Evolutionary conservation across 352 stramenopile species (phyloP), one percentile per base, ranked within the genome.

Genomic region (Peronosclerospora sorghi): DNA sequence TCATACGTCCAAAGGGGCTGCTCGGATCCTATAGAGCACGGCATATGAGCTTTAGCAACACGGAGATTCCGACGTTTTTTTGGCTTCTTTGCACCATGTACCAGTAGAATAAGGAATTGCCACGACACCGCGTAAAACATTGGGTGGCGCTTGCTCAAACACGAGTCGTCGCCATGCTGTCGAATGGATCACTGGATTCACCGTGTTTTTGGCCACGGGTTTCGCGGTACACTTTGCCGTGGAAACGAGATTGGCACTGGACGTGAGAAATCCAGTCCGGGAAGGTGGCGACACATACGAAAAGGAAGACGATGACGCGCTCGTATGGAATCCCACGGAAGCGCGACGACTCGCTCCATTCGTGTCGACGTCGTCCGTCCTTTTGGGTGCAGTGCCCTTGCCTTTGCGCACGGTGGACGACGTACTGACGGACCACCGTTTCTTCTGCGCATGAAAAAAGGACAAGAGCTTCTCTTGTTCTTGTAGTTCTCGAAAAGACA

Each of bases 401-500:
- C 29, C 44, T n/a, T 57, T 62, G 1, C 28, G 45, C 13, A 32
- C 15, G 43, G 47, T 41, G 5, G 42, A 52, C n/a, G 41, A n/a
- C 3, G 20, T 27, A 35, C 15, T 39, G 8, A 26, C 32, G 2
- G 9, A 36, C 14, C 39, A 29, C 13, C 62, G 49, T 19, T 56
- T 60, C 32, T 72, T 71, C 52, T 72, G 60, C 4, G 48, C 35
- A 15, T 57, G 59, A 26, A 75, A 69, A 24, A 56, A 57, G 12
- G 50, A 51, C 14, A 71, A 42, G n/a, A 67, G 42, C 27, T 69
- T 56, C 7, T 81, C 59, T 48, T 81, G 68, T 8, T 62, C 65
- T 45, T 81, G 68, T 13, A 75, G 47, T 40, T 77, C 62, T 13
- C 41, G 39, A 24, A 73, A 54, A 13, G 68, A 68, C 39, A 81